Evolutionary conservation across 106 monocot species (phyloP).

Genomic region (Narthecium ossifragum): DNA sequence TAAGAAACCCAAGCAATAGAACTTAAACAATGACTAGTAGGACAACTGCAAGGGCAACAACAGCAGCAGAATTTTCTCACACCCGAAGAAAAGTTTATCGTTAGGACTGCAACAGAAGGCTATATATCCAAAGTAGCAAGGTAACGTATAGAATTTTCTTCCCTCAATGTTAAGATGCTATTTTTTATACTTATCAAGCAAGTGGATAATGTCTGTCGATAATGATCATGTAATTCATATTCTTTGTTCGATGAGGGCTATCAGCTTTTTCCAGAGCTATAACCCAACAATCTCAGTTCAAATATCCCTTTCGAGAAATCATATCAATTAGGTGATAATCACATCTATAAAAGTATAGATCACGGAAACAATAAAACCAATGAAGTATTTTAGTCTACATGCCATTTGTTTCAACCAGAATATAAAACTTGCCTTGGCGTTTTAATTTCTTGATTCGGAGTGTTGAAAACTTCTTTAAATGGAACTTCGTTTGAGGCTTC

Average conservation of each 20-base stretch:
- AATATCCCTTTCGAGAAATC: background rate
- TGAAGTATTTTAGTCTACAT: background rate
- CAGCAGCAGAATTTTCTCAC: too few relatives aligned
- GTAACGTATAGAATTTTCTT: too few relatives aligned
- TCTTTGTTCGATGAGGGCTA: too few relatives aligned
- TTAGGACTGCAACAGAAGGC: background rate
- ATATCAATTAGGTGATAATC: too few relatives aligned
- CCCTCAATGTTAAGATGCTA: too few relatives aligned
- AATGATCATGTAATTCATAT: too few relatives aligned
- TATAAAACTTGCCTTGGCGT: constrained; percentile 24
- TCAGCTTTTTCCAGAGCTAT: too few relatives aligned
- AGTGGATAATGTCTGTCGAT: too few relatives aligned
- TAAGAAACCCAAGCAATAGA: background rate
- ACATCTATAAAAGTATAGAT: too few relatives aligned
- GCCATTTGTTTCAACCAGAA: background rate
- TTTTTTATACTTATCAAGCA: too few relatives aligned
- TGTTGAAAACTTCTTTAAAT: constrained; percentile 28
- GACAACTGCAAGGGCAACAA: too few relatives aligned
- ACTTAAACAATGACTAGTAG: background rate
- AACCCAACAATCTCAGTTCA: background rate
- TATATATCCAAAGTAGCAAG: background rate
- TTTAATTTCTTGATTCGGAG: constrained; percentile 35
- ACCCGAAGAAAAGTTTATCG: too few relatives aligned
- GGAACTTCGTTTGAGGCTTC: constrained; percentile 19
- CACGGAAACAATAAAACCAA: background rate